Percentiles rank a stretch among this genome's conserved stretches.
phyloP scores from a whole-genome alignment of 1,139 yeast species.

The Scheffersomyces cryptocercus region DNA sequence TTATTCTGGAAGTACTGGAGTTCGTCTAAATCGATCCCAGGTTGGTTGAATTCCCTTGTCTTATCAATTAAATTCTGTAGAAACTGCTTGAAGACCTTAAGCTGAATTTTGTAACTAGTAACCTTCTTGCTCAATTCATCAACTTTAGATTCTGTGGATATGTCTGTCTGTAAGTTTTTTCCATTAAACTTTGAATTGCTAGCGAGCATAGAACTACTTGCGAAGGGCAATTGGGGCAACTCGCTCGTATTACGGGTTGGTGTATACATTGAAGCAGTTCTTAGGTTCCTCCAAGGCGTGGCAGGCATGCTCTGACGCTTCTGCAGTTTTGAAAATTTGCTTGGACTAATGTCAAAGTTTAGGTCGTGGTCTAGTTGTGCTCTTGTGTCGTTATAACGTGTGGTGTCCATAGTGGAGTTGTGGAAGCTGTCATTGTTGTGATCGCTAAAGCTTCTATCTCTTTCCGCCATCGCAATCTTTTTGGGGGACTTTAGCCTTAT shows the following conservation, averaged over 20 bases:
- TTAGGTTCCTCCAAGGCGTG: conserved; percentile 36
- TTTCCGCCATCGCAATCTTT: not conserved
- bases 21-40: conserved; percentile 21
- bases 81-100: conserved; percentile 43
- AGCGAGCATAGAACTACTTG: not conserved
- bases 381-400: conserved; percentile 27
- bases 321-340: not conserved
- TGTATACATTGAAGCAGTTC: conserved; percentile 21
- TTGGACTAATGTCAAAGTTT: conserved; percentile 17
- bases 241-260: not conserved
- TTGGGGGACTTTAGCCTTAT: not conserved
- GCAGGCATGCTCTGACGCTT: conserved; percentile 4
- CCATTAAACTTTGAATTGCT: not conserved
- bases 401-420: conserved; percentile 23
- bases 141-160: conserved; percentile 19
- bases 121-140: conserved; percentile 41
- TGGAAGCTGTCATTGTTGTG: conserved; percentile 13
- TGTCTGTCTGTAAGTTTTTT: conserved; percentile 6
- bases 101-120: conserved; percentile 44
- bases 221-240: not conserved
- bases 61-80: conserved; percentile 38
- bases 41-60: conserved; percentile 10
- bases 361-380: conserved; percentile 35
- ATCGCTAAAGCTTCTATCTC: not conserved
- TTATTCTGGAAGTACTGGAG: conserved; percentile 24